phyloP scores from a whole-genome alignment of 148 eudicot species.

The Oxyria digyna region DNA sequence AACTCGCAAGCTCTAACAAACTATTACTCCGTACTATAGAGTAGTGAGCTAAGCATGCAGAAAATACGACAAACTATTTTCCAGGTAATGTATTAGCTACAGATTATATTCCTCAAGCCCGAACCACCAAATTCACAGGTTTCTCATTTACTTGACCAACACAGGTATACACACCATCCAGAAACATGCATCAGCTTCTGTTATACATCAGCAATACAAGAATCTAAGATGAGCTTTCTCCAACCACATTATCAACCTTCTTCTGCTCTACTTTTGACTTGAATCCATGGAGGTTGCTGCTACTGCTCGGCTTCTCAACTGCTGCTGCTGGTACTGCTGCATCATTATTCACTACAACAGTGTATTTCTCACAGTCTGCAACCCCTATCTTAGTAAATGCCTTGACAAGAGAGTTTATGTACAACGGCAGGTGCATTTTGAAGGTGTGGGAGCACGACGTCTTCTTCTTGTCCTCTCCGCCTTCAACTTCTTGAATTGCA shows the following conservation, averaged over 20 bases:
- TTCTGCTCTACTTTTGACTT: not conserved
- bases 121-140: not conserved
- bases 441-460: slow-evolving; percentile 9
- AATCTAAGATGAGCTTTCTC: not conserved
- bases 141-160: slow-evolving; percentile 1
- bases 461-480: slow-evolving; percentile 7
- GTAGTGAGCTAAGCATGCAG: not conserved
- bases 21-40: too few species aligned
- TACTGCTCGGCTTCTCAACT: not conserved
- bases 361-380: slow-evolving; percentile 20
- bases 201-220: not conserved
- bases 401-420: slow-evolving; percentile 21
- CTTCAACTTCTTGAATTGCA: slow-evolving; percentile 27
- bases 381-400: slow-evolving; percentile 34
- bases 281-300: not conserved
- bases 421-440: slow-evolving; percentile 15
- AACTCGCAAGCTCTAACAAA: too few species aligned
- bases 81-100: not conserved
- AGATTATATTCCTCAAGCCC: not conserved
- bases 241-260: not conserved
- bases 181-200: not conserved
- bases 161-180: not conserved
- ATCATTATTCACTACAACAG: slow-evolving; percentile 6
- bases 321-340: too few species aligned
- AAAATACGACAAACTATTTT: not conserved